Evolutionary conservation across 148 eudicot genomes (phyloP).

Genomic region (Rhododendron simsii): DNA sequence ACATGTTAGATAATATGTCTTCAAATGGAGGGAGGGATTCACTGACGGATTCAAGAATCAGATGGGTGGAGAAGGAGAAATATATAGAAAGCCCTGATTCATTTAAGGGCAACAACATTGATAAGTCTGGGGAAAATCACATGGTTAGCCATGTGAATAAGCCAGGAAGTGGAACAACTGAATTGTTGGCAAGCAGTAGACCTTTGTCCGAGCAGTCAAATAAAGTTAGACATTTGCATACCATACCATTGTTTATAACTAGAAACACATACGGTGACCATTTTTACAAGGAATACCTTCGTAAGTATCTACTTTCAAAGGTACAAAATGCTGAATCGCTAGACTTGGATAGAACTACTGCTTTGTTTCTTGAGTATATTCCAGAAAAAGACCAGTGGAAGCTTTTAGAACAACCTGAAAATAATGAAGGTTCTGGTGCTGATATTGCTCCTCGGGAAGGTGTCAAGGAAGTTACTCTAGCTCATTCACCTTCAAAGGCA

Average conservation of each 20-base stretch:
- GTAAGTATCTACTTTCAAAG: constrained; percentile 41
- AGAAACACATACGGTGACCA: constrained; percentile 33
- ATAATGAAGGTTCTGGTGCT: constrained; percentile 23
- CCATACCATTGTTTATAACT: constrained; percentile 24
- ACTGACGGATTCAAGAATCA: constrained; percentile 41
- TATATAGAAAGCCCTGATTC: constrained; percentile 16
- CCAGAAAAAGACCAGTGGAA: constrained; percentile 80
- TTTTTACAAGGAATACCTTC: constrained; percentile 46
- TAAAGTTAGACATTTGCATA: constrained; percentile 11
- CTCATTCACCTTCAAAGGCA: constrained; percentile 15
- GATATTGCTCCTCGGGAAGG: constrained; percentile 7
- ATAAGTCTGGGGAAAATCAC: constrained; percentile 4
- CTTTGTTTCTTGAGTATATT: constrained; percentile 59
- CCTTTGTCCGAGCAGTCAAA: constrained; percentile 16
- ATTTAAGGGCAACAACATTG: constrained; percentile 15
- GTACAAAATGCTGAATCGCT: constrained; percentile 26
- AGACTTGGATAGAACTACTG: constrained; percentile 37
- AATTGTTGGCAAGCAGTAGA: constrained; percentile 16
- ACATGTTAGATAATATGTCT: constrained; percentile 15
- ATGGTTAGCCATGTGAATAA: constrained; percentile 11
- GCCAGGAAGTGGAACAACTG: constrained; percentile 9
- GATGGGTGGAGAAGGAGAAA: constrained; percentile 21
- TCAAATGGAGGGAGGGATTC: constrained; percentile 24
- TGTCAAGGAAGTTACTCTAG: constrained; percentile 13
- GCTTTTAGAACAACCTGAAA: constrained; percentile 47